Percentiles rank a stretch among this genome's conserved stretches.
Conservation (phyloP, 495 filamentous ascomycete genomes). For the Penicillium riverlandense region DNA sequence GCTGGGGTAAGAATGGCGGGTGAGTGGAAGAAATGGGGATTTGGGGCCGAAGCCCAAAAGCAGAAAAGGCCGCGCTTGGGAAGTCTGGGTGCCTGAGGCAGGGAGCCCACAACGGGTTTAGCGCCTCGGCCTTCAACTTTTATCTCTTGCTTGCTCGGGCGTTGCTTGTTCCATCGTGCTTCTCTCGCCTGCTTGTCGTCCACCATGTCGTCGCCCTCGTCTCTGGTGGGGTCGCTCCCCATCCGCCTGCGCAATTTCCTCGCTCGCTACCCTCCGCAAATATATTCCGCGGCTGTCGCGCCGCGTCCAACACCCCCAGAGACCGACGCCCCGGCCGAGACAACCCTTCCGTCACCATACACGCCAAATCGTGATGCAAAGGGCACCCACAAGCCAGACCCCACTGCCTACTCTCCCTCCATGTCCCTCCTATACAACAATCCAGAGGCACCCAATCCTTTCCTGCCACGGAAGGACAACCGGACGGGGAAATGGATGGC, state of each 20-base stretch:
- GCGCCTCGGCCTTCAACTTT: constrained; percentile 13
- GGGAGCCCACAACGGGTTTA: background rate
- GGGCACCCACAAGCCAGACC: constrained; percentile 29
- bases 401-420: constrained; percentile 23
- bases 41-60: constrained; percentile 3
- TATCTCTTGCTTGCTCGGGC: background rate
- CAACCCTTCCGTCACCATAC: constrained; percentile 36
- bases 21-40: constrained; percentile 5
- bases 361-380: constrained; percentile 41
- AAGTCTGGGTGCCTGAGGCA: constrained; percentile 1
- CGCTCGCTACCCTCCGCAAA: constrained; percentile 71
- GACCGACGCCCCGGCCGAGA: constrained; percentile 12
- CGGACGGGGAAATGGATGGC: constrained; percentile 70
- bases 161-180: background rate
- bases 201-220: constrained; percentile 20
- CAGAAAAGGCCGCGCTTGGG: constrained; percentile 1
- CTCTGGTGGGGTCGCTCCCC: constrained; percentile 37
- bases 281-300: constrained; percentile 34
- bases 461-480: constrained; percentile 63
- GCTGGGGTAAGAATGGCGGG: constrained; percentile 10
- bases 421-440: constrained; percentile 29
- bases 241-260: constrained; percentile 79
- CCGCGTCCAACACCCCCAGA: constrained; percentile 30
- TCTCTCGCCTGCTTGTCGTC: background rate
- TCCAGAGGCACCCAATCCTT: constrained; percentile 57